Evolutionary conservation across 1,139 yeast genomes (phyloP), one percentile per base, ranked within the genome.

Genomic region (Saccharomycopsis hybrid): DNA sequence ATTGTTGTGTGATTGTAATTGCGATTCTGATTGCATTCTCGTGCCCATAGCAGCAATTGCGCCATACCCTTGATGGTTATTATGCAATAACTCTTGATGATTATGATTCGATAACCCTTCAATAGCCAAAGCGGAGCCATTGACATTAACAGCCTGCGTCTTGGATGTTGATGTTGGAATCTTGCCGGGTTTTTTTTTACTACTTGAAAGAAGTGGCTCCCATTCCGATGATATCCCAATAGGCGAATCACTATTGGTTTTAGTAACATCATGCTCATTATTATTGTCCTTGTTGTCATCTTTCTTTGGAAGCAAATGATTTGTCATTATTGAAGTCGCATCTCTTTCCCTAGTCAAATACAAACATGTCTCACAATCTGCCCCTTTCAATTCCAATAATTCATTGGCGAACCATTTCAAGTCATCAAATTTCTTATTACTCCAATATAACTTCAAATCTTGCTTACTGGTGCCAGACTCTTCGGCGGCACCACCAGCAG

Each of bases 341-440:
- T 27, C 28, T 11, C 33, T 40, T 28, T 49, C 49, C 30, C 52
- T 31, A 30, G 49, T 49, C 28, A 49, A 45, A 41, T 45, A 49
- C 5, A 49, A 13, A 13, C 11, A n/a, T 7, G 31, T 24, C 63
- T 68, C 69, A 44, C 73, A 65, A 2, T 58, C 58, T 25, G 3
- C 4, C 25, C 24, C 25, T n/a, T 44, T 44, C 33, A 44, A 28
- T 9, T 7, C 3, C 2, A 24, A 24, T 24, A 39, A 31, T 29
- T 44, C 40, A 4, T 38, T 5, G 3, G 27, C 3, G 35, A 44
- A 44, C 49, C 46, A 44, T 18, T 25, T 11, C 24, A 49, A 3
- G 35, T 45, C 49, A 9, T 40, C 24, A 13, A 49, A 28, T 5
- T 18, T 35, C 29, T 41, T 45, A 24, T 41, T 37, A 27, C 44